A percentile compares a stretch with the other conserved stretches of the same genome.
phyloP scores from a whole-genome alignment of 2,329 filamentous ascomycete species.

The Nannizziopsis arthrosporioides region DNA sequence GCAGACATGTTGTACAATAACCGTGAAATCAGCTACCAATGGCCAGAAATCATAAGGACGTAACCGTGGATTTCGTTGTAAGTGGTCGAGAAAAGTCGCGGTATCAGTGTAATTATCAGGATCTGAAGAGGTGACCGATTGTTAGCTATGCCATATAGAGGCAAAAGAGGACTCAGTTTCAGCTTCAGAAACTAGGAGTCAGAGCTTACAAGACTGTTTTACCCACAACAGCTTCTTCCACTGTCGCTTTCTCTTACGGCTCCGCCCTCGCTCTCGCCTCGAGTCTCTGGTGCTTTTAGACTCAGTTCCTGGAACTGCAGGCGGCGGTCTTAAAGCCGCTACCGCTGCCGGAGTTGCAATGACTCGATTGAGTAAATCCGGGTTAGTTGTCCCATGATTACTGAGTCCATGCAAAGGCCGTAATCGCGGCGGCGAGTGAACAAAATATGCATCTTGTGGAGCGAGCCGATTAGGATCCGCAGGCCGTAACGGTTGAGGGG shows the following conservation, averaged over 20 bases:
- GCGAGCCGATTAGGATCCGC: constrained; percentile 59
- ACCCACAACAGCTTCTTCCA: constrained; percentile 99
- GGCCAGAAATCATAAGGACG: constrained; percentile 98
- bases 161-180: no score
- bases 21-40: constrained; percentile 83
- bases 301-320: constrained; percentile 29
- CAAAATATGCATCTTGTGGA: constrained; percentile 70
- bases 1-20: constrained; percentile 94
- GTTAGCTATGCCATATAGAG: no score
- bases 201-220: constrained; percentile 70
- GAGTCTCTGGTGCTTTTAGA: constrained; percentile 29
- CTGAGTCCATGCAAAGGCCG: constrained; percentile 24
- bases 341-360: constrained; percentile 32
- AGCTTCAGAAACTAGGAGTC: not conserved
- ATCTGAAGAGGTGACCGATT: constrained; percentile 40
- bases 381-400: constrained; percentile 24
- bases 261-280: constrained; percentile 46
- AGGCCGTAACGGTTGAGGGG: constrained; percentile 16
- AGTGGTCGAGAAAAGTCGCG: constrained; percentile 87
- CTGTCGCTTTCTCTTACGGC: constrained; percentile 54
- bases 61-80: constrained; percentile 85
- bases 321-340: constrained; percentile 33
- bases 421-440: constrained; percentile 48
- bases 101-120: constrained; percentile 99
- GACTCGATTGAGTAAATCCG: constrained; percentile 29